Conservation (phyloP, 2,329 filamentous ascomycete genomes). For the Colletotrichum costaricense region DNA sequence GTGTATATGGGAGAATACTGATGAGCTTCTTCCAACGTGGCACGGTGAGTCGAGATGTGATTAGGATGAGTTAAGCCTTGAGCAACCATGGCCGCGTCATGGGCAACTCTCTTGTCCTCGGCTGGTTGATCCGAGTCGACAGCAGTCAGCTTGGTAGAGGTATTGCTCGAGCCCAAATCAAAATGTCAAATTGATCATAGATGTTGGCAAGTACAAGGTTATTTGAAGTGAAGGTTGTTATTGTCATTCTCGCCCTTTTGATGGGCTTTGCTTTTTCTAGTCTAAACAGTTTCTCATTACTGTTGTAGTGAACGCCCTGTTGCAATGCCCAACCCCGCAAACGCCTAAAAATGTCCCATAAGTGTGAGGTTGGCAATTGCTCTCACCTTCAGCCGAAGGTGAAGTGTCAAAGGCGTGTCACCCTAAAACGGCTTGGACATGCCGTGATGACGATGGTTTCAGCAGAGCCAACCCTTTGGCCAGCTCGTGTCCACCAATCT, state of each 20-base stretch:
- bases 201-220: too few relatives aligned
- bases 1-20: too few relatives aligned
- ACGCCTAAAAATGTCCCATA: conserved; percentile 31
- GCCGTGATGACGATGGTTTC: background rate
- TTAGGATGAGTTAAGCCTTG: too few relatives aligned
- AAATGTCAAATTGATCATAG: background rate
- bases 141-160: too few relatives aligned
- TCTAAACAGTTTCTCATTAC: conserved; percentile 23
- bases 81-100: too few relatives aligned
- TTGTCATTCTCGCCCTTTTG: background rate
- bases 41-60: too few relatives aligned
- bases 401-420: background rate
- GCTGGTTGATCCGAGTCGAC: too few relatives aligned
- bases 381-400: background rate
- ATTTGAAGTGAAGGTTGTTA: background rate
- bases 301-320: conserved; percentile 23
- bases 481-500: too few relatives aligned
- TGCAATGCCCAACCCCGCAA: conserved; percentile 29
- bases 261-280: conserved; percentile 5
- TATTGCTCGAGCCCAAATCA: too few relatives aligned
- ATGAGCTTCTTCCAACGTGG: too few relatives aligned
- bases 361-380: conserved; percentile 18
- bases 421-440: background rate
- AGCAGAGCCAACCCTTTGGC: background rate
- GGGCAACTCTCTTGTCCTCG: too few relatives aligned